Evolutionary conservation across 2,329 filamentous ascomycete species (phyloP), one percentile per base, ranked within the genome.

Genomic region (Xylariaceae sp.): DNA sequence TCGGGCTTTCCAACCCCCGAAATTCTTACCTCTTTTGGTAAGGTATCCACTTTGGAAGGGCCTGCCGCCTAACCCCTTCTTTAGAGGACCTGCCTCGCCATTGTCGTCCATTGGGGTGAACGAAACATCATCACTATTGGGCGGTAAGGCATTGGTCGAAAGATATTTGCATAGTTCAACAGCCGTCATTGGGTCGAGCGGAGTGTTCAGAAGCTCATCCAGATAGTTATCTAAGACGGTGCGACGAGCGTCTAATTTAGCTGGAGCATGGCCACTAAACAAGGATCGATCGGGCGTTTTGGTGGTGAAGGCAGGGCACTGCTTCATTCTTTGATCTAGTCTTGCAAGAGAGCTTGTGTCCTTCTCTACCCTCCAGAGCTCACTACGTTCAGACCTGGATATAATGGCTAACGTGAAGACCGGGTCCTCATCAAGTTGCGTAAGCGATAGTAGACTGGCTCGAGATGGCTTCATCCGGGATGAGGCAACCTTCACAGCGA

Each of bases 21-120:
- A 99, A 67, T 97, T 97, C 77, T 99, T 99, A 47, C 94, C 94
- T 63, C 89, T 84, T 75, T 99, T 99, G 1, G 94, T 97, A 48
- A 99, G 75, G 70, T 97, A 99, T 6, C 94, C 94, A 67, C 86
- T 91, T 67, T 89, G 90, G 56, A 85, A 79, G 6, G 87, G 84
- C 47, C 85, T 83, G 3, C 84, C 83, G 63, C 86, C 83, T 4
- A 83, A 77, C 0, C 84, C 81, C 3, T 75, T 73, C 66, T 71
- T 78, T 51, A 68, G 64, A n/a, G 63, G 60, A 6, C 65, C 70
- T 37, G 70, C 67, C 40, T 75, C 71, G 29, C 66, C 68, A n/a
- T 63, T 70, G 19, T 68, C 65, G 32, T 77, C 71, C 1, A 65
- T 62, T 32, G 67, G 57, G 51, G 67, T 69, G 19, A 19, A 19